Percentiles rank a stretch among this genome's conserved stretches.
These are phyloP conservation scores for Agarophyton chilense DNA, from an alignment of 23 red algal genomes.

Conservation along the genomic window DNA sequence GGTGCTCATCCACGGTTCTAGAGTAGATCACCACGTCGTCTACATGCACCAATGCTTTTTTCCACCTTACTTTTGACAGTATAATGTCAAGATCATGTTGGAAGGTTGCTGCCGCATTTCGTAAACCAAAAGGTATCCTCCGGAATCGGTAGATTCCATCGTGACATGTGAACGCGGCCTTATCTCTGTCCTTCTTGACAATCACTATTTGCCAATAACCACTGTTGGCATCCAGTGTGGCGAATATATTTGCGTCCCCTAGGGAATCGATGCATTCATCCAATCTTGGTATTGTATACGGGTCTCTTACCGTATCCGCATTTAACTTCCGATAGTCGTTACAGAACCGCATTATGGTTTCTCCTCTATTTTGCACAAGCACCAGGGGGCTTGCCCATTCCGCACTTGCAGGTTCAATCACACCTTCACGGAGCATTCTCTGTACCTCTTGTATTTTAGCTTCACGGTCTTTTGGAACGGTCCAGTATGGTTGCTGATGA, in stretches of 20 bases:
- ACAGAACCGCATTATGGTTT: slow-evolving; percentile 21
- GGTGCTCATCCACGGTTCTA: not conserved
- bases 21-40: slow-evolving; percentile 26
- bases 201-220: too few species aligned
- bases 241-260: too few species aligned
- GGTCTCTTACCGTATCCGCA: slow-evolving; percentile 23
- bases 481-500: slow-evolving; percentile 2
- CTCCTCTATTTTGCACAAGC: too few species aligned
- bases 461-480: slow-evolving; percentile 24
- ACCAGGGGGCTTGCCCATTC: too few species aligned
- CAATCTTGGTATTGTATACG: slow-evolving; percentile 28
- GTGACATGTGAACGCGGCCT: too few species aligned
- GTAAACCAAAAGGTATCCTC: too few species aligned
- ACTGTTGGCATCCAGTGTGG: too few species aligned
- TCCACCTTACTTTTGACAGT: not conserved
- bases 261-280: slow-evolving; percentile 40
- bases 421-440: too few species aligned
- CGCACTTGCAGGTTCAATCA: too few species aligned
- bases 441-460: not conserved
- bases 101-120: slow-evolving; percentile 30
- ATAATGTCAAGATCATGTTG: slow-evolving; percentile 28
- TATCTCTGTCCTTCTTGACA: too few species aligned
- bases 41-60: not conserved
- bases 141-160: too few species aligned
- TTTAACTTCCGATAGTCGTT: slow-evolving; percentile 42